Percentiles rank a stretch among this genome's conserved stretches.
These are phyloP conservation scores for Dendrobium huoshanense DNA, from an alignment of 106 monocot species.

Conservation along the genomic window DNA sequence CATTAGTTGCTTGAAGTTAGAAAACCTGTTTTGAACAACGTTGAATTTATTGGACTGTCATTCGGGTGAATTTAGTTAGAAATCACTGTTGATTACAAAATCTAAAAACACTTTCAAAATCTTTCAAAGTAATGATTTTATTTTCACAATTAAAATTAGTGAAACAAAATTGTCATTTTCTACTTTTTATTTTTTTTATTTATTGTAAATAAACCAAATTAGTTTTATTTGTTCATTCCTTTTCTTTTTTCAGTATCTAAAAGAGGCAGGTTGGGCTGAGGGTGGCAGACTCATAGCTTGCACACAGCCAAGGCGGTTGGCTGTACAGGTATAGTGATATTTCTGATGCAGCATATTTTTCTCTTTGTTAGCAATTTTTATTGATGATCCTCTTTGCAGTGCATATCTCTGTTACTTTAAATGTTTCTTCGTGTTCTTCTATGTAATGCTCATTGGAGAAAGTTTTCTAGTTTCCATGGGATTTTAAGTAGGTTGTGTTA, in stretches of 20 bases:
- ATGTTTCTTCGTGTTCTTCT: not conserved
- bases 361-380: not conserved
- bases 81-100: not conserved
- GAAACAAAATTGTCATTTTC: not conserved
- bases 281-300: constrained; percentile 86
- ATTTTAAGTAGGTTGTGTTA: not conserved
- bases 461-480: not conserved
- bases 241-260: constrained; percentile 47
- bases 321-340: constrained; percentile 66
- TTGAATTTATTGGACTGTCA: not conserved
- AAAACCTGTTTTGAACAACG: not conserved
- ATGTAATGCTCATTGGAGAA: not conserved
- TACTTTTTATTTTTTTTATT: not conserved
- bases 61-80: not conserved
- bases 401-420: not conserved
- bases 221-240: not conserved
- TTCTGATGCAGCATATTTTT: not conserved
- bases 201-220: not conserved
- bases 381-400: not conserved
- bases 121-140: not conserved
- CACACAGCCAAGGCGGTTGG: constrained; percentile 84
- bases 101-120: not conserved
- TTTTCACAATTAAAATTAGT: not conserved
- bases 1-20: not conserved
- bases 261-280: constrained; percentile 94